Evolutionary conservation across 2,329 filamentous ascomycete genomes (phyloP).

Genomic region (Aspergillus tamarii): DNA sequence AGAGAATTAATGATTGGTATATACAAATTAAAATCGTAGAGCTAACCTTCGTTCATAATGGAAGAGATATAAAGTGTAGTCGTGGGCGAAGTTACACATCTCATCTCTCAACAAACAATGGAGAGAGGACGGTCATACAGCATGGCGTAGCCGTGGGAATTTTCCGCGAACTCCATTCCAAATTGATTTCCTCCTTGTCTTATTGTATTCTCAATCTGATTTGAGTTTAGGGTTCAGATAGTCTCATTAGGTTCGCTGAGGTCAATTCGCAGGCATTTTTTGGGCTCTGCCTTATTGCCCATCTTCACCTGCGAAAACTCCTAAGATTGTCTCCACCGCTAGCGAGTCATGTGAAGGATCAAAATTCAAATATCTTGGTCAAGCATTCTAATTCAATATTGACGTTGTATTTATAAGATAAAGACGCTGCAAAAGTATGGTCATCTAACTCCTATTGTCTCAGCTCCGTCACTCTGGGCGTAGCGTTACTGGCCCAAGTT

Average conservation of each 20-base stretch:
- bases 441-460: background rate
- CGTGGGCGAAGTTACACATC: background rate
- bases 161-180: background rate
- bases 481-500: background rate
- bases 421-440: background rate
- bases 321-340: background rate
- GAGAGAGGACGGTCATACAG: background rate
- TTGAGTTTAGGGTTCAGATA: too few relatives aligned
- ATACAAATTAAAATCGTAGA: background rate
- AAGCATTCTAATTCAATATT: background rate
- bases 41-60: background rate
- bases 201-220: background rate
- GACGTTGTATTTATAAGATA: background rate
- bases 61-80: background rate
- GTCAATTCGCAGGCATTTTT: background rate
- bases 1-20: background rate
- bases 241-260: background rate
- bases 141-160: background rate
- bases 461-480: background rate
- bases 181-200: background rate
- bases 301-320: background rate
- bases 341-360: background rate
- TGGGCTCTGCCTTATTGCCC: background rate
- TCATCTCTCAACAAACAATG: background rate
- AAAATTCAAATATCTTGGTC: background rate